phyloP scores from a whole-genome alignment of 2,329 filamentous ascomycete genomes.

The Aspergillus udagawae region DNA sequence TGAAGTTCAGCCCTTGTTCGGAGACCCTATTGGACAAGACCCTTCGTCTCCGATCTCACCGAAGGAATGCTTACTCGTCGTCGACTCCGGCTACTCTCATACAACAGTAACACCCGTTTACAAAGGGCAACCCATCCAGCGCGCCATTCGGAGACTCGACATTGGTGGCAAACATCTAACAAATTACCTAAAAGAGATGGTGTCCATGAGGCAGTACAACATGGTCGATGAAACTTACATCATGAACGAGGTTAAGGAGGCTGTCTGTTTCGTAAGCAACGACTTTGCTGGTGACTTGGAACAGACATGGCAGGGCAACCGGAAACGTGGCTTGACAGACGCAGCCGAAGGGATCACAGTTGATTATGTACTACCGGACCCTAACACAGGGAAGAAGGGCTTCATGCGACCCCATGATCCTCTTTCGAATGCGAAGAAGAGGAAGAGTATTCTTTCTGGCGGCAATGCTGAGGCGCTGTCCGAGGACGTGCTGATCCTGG shows the following conservation, averaged over 20 bases:
- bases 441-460: conserved; percentile 47
- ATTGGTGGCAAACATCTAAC: conserved; percentile 90
- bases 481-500: conserved; percentile 80
- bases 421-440: conserved; percentile 51
- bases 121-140: conserved; percentile 72
- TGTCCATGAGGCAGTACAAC: conserved; percentile 89
- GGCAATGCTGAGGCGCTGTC: conserved; percentile 44
- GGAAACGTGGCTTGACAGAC: conserved; percentile 33
- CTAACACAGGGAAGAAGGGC: conserved; percentile 60
- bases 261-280: conserved; percentile 74
- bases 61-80: conserved; percentile 76
- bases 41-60: conserved; percentile 47
- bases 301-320: conserved; percentile 73
- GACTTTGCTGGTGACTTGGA: conserved; percentile 79
- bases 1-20: conserved; percentile 67
- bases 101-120: conserved; percentile 87
- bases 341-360: conserved; percentile 58
- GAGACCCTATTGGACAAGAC: conserved; percentile 48
- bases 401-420: conserved; percentile 75
- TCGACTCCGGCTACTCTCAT: conserved; percentile 90
- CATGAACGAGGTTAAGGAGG: conserved; percentile 94
- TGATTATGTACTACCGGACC: conserved; percentile 90
- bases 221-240: conserved; percentile 92
- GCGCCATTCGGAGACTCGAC: conserved; percentile 78
- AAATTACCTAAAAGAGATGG: conserved; percentile 83